A percentile compares a stretch with the other conserved stretches of the same genome.
These are phyloP conservation scores for Dacryopinax spathularia DNA, from an alignment of 768 basidiomycete genomes.

Conservation along the genomic window DNA sequence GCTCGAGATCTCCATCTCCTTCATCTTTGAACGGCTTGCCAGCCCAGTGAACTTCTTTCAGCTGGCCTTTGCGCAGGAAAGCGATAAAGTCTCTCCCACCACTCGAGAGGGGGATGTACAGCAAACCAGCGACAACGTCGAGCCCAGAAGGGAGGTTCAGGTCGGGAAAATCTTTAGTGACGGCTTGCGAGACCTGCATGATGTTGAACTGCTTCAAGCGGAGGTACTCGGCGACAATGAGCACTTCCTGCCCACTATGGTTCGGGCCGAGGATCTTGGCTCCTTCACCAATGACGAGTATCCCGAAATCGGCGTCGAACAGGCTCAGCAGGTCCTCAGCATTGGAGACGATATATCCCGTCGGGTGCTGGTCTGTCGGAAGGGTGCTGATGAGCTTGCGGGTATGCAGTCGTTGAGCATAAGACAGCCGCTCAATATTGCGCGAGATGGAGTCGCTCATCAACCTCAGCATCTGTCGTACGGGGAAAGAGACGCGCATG, in stretches of 20 bases:
- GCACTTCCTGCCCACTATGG: conserved; percentile 58
- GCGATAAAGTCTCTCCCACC: conserved; percentile 69
- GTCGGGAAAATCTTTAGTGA: conserved; percentile 58
- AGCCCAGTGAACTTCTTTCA: conserved; percentile 59
- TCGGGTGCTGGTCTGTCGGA: conserved; percentile 50
- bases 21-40: conserved; percentile 49
- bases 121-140: conserved; percentile 54
- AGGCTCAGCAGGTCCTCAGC: conserved; percentile 62
- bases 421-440: conserved; percentile 65
- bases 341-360: conserved; percentile 66
- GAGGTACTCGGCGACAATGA: conserved; percentile 68
- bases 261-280: conserved; percentile 57
- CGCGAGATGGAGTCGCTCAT: conserved; percentile 66
- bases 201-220: conserved; percentile 54
- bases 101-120: conserved; percentile 59
- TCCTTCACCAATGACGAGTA: conserved; percentile 41
- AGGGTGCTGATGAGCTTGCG: conserved; percentile 65
- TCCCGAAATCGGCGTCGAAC: conserved; percentile 64
- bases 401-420: conserved; percentile 58
- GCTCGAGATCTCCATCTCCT: conserved; percentile 40
- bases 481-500: conserved; percentile 76
- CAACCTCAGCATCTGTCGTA: conserved; percentile 67
- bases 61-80: conserved; percentile 62
- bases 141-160: conserved; percentile 43
- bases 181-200: conserved; percentile 56